Evolutionary conservation across 176 grass and related monocot species (phyloP), one percentile per base, ranked within the genome.

Genomic region (Dendrocalamus sinicus): DNA sequence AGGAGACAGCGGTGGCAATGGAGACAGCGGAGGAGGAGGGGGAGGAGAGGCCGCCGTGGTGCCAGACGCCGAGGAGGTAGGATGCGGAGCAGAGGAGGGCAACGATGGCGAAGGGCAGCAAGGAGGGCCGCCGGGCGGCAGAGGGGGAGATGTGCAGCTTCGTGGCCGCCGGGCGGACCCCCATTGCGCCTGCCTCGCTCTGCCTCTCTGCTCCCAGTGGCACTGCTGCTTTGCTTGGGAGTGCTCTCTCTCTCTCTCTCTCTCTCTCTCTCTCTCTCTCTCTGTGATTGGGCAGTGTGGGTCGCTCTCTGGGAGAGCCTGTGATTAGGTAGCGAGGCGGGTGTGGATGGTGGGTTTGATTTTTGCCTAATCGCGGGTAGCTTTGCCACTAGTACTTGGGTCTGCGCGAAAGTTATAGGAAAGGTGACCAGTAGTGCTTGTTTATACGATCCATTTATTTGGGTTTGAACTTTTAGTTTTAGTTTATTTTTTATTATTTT

Each of bases 41-140:
- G 68, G 79, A 72, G n/a, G 79, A 32, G 78, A 55, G 63, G 67
- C 88, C 92, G 72, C 92, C 92, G 78, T 91, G 86, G 12, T 91
- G 92, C 86, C 89, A 93, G 74, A 82, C 74, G 82, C 91, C 91
- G 24, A 90, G 16, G 78, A 93, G 41, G 86, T 93, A 93, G 40
- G 83, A 90, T 22, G 78, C 85, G 15, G 78, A 93, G 77, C 88
- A 93, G 88, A 93, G 86, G 67, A 88, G 43, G 61, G 58, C 12
- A 24, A 93, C 82, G 88, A 58, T 79, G 24, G 79, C 83, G 37
- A 93, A 1, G 3, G 77, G 86, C 4, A 90, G 78, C 68, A 88
- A 63, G 10, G 70, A 57, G 44, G 61, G 47, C 52, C 86, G 82
- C 20, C 88, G 74, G 11, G 75, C 80, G 52, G 81, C 85, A 50